Conservation (phyloP, 1,284 basidiomycete species). For the Apiotrichum akiyoshidainum region DNA sequence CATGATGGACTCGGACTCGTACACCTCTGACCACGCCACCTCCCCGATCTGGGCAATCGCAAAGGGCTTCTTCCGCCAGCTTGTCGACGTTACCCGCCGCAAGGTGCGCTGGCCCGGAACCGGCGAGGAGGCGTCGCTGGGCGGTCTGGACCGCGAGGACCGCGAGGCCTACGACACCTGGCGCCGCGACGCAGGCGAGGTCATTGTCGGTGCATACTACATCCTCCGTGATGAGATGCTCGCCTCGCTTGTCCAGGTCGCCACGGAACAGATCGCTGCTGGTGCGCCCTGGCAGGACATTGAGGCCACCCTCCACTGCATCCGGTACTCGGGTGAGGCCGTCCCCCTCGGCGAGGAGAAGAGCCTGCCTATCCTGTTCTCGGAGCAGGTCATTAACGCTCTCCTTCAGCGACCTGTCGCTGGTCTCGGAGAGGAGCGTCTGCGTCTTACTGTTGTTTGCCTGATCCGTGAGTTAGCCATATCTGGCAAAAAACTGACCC, state of each 20-base stretch:
- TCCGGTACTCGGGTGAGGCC: constrained; percentile 80
- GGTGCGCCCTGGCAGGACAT: constrained; percentile 58
- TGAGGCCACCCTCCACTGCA: constrained; percentile 77
- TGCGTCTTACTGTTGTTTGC: constrained; percentile 66
- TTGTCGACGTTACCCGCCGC: constrained; percentile 65
- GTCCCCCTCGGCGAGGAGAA: constrained; percentile 68
- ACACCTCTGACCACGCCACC: constrained; percentile 54
- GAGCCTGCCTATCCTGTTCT: constrained; percentile 66
- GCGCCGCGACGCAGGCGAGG: constrained; percentile 82
- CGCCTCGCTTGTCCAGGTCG: constrained; percentile 62
- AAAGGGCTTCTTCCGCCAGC: constrained; percentile 70
- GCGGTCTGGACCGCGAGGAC: constrained; percentile 62
- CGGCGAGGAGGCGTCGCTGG: constrained; percentile 49
- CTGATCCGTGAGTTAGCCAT: constrained; percentile 60
- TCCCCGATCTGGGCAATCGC: constrained; percentile 57
- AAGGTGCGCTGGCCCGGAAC: constrained; percentile 69
- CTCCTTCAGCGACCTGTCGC: constrained; percentile 53
- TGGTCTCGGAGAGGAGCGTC: constrained; percentile 54
- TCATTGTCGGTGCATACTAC: constrained; percentile 87
- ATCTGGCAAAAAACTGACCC: neutral
- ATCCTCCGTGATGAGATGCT: constrained; percentile 78
- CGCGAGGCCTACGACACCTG: constrained; percentile 54
- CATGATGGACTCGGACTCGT: constrained; percentile 66
- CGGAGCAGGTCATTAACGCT: constrained; percentile 58
- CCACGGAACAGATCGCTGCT: constrained; percentile 53